phyloP scores from a whole-genome alignment of 371 early-diverging fungal genomes.

The Mortierella sp. region DNA sequence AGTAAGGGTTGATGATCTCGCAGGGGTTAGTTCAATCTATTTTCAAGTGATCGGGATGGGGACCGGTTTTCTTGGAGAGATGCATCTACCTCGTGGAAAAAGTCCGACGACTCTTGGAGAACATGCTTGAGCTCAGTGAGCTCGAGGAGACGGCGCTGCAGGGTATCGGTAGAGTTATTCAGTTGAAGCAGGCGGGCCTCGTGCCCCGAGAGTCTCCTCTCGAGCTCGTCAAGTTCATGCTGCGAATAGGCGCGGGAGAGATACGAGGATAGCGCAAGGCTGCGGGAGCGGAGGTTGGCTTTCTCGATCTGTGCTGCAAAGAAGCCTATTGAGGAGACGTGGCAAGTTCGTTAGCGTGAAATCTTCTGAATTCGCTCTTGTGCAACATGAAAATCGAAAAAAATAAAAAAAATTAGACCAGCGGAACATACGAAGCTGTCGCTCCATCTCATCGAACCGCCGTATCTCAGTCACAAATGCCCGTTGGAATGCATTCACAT shows the following conservation, averaged over 20 bases:
- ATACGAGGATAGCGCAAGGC: slow-evolving; percentile 62
- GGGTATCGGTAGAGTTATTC: slow-evolving; percentile 82
- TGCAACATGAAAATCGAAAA: neutral
- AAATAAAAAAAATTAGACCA: neutral
- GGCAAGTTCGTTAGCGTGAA: neutral
- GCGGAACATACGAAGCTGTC: slow-evolving; percentile 76
- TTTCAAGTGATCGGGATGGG: neutral
- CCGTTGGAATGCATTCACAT: slow-evolving; percentile 95
- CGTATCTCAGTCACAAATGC: slow-evolving; percentile 92
- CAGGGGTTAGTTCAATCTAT: neutral
- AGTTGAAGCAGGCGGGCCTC: slow-evolving; percentile 84
- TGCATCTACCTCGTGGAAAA: slow-evolving; percentile 72
- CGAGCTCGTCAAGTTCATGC: slow-evolving; percentile 93
- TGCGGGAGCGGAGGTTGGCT: slow-evolving; percentile 70
- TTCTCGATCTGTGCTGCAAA: slow-evolving; percentile 82
- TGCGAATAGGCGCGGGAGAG: slow-evolving; percentile 77
- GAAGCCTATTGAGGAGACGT: slow-evolving; percentile 52
- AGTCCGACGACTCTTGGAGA: slow-evolving; percentile 82
- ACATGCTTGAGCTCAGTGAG: slow-evolving; percentile 89
- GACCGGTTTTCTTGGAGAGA: too few relatives aligned
- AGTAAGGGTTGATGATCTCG: slow-evolving; percentile 91
- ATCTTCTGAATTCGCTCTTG: neutral
- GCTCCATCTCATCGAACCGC: slow-evolving; percentile 92
- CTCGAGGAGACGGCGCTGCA: slow-evolving; percentile 84
- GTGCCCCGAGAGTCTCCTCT: slow-evolving; percentile 77